Percentiles rank a stretch among this genome's conserved stretches.
phyloP scores from a whole-genome alignment of 352 stramenopile species.

The Globisporangium middletonii region DNA sequence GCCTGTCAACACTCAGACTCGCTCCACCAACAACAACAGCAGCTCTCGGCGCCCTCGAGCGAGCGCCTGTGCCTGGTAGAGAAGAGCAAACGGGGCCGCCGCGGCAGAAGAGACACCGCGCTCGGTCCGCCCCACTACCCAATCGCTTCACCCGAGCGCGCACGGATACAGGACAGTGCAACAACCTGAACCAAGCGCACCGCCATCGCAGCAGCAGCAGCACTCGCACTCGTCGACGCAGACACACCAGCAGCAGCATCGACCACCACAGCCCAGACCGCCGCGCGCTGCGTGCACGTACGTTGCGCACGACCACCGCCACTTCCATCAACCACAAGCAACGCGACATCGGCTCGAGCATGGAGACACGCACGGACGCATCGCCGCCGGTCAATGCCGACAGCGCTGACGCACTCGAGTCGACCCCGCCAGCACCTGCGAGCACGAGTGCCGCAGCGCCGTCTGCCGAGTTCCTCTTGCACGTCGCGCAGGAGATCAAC shows the following conservation, averaged over 20 bases:
- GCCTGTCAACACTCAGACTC: not conserved
- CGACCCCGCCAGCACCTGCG: not conserved
- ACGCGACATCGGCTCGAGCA: not conserved
- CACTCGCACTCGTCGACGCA: not conserved
- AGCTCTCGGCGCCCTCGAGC: not conserved
- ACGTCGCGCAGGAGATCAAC: slow-evolving; percentile 18
- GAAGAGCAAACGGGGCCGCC: slow-evolving; percentile 8
- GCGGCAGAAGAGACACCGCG: slow-evolving; percentile 17
- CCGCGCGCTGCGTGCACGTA: not conserved
- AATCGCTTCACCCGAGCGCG: slow-evolving; percentile 3
- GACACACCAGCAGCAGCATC: not conserved
- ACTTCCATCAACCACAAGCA: not conserved
- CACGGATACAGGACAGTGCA: slow-evolving; percentile 1
- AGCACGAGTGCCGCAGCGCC: not conserved
- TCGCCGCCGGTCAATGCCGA: not conserved
- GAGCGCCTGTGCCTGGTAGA: not conserved
- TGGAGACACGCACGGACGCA: not conserved
- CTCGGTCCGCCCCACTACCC: not conserved
- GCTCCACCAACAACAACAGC: not conserved
- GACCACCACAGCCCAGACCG: not conserved
- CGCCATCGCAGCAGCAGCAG: not conserved
- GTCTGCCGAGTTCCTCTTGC: slow-evolving; percentile 16
- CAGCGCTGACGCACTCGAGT: not conserved
- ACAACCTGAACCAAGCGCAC: not conserved
- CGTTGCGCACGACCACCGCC: not conserved